phyloP scores from a whole-genome alignment of 306 rosid species.

The Gynostemma pentaphyllum region DNA sequence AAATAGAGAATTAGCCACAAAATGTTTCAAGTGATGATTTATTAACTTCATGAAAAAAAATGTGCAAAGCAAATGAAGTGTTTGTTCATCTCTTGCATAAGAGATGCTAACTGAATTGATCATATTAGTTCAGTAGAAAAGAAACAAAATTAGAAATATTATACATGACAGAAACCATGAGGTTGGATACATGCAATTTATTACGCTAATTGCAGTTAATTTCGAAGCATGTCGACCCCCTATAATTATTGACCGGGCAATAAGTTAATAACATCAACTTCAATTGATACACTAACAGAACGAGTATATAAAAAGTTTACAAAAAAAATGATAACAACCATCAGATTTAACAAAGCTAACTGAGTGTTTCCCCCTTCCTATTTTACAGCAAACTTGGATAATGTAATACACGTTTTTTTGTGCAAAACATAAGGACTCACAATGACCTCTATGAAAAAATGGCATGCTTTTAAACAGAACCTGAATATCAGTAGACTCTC shows the following conservation, averaged over 20 bases:
- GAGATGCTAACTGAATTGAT: too few species aligned
- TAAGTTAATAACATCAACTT: constrained; percentile 1
- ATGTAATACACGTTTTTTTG: neutral
- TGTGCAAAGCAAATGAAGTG: too few species aligned
- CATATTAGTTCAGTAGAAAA: too few species aligned
- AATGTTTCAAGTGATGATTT: too few species aligned
- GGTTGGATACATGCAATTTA: too few species aligned
- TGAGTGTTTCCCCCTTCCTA: neutral
- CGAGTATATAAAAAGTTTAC: neutral
- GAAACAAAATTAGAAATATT: too few species aligned
- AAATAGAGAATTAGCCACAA: too few species aligned
- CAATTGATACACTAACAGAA: neutral
- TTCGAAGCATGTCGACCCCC: constrained; percentile 99
- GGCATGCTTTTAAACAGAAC: neutral
- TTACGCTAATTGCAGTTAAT: too few species aligned
- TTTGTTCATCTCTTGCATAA: too few species aligned
- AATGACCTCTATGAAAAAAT: neutral
- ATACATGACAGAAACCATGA: too few species aligned
- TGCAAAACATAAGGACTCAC: neutral
- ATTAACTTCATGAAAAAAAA: too few species aligned
- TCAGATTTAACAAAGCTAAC: neutral
- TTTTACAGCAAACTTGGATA: neutral
- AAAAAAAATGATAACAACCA: neutral
- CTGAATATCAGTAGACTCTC: neutral
- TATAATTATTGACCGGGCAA: constrained; percentile 21